A percentile compares a stretch with the other conserved stretches of the same genome.
phyloP scores from a whole-genome alignment of 2,329 filamentous ascomycete species.

The Zasmidium cellare region DNA sequence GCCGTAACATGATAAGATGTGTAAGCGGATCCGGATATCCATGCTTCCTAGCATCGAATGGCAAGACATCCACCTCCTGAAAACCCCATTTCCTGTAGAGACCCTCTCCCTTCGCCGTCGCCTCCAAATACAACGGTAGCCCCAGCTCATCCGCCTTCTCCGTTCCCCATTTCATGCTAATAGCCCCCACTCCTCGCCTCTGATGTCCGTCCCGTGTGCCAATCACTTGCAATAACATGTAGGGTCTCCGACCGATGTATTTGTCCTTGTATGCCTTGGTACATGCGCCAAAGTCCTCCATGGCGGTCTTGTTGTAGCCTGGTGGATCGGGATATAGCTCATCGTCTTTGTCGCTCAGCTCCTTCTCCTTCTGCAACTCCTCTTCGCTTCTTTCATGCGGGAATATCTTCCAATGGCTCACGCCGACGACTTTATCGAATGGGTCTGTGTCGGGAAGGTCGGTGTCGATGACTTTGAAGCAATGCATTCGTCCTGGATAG shows the following conservation, averaged over 20 bases:
- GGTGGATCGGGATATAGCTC: constrained; percentile 19
- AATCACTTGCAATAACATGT: constrained; percentile 32
- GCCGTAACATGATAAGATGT: constrained; percentile 29
- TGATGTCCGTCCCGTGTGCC: constrained; percentile 42
- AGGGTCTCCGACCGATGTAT: constrained; percentile 27
- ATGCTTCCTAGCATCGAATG: constrained; percentile 30
- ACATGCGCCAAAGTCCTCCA: constrained; percentile 25
- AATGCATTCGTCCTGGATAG: constrained; percentile 18
- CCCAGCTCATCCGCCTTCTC: constrained; percentile 41
- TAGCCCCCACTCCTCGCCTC: constrained; percentile 39
- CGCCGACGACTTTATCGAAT: constrained; percentile 28
- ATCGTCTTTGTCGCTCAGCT: constrained; percentile 22
- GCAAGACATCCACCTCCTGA: constrained; percentile 26
- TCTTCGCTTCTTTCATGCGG: constrained; percentile 25
- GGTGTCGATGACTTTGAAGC: constrained; percentile 32
- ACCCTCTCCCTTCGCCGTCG: constrained; percentile 36
- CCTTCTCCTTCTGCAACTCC: constrained; percentile 27
- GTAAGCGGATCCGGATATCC: constrained; percentile 26
- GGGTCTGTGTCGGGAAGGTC: constrained; percentile 26
- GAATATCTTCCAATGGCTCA: constrained; percentile 34
- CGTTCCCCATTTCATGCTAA: constrained; percentile 42
- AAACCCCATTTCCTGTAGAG: constrained; percentile 44
- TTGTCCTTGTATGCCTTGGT: constrained; percentile 21
- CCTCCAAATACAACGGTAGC: constrained; percentile 42
- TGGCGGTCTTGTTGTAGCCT: constrained; percentile 15